Percentiles rank a stretch among this genome's conserved stretches.
Conservation (phyloP, 2,329 filamentous ascomycete species). For the Trichophyton equinum region DNA sequence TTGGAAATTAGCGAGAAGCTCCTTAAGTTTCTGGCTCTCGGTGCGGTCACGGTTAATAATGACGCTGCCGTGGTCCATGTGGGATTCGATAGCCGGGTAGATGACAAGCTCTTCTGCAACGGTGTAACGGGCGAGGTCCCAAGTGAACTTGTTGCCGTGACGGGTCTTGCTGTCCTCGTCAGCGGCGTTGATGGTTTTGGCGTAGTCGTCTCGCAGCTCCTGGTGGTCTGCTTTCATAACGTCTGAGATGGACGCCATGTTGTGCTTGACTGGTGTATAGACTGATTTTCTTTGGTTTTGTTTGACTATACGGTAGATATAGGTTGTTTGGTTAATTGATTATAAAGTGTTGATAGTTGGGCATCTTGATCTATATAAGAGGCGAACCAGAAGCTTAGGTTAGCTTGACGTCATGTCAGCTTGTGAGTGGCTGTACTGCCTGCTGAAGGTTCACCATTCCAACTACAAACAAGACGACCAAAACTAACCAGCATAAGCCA, state of each 20-base stretch:
- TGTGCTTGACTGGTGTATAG: background rate
- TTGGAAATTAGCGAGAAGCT: conserved; percentile 38
- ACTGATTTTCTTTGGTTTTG: background rate
- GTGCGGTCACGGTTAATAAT: conserved; percentile 29
- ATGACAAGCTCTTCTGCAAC: conserved; percentile 43
- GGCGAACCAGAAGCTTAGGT: background rate
- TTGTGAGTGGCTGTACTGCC: background rate
- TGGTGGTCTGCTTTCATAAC: conserved; percentile 33
- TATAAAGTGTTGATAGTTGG: background rate
- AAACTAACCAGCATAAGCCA: too few species aligned
- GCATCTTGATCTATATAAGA: background rate
- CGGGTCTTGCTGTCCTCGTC: conserved; percentile 34
- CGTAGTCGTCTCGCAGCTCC: conserved; percentile 32
- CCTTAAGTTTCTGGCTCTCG: conserved; percentile 32
- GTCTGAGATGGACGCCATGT: conserved; percentile 22
- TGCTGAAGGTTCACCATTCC: background rate
- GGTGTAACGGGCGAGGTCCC: conserved; percentile 42
- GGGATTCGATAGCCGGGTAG: conserved; percentile 43
- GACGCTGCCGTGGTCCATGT: conserved; percentile 33
- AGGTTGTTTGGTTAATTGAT: background rate
- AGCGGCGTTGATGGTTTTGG: conserved; percentile 30
- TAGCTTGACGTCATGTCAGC: background rate
- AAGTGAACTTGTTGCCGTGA: conserved; percentile 41
- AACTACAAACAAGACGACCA: background rate
- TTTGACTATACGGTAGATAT: background rate